Conservation (phyloP, 164 flowering plant genomes). For the Vitis vinifera region ASM3070453v1 NC_081816.1:5769001-5769500, state of each 20-base stretch:
- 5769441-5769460: conserved; percentile 42
- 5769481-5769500: background rate
- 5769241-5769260: conserved; percentile 80
- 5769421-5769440: conserved; percentile 52
- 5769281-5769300: conserved; percentile 51
- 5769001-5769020: conserved; percentile 34
- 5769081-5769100: conserved; percentile 48
- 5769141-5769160: conserved; percentile 86
- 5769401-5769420: conserved; percentile 56
- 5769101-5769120: conserved; percentile 43
- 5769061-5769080: conserved; percentile 56
- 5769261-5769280: conserved; percentile 69
- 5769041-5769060: conserved; percentile 67
- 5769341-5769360: conserved; percentile 58
- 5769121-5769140: conserved; percentile 62
- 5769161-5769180: conserved; percentile 79
- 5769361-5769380: conserved; percentile 57
- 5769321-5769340: conserved; percentile 70
- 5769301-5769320: conserved; percentile 48
- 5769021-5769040: conserved; percentile 74
- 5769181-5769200: conserved; percentile 50
- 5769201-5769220: conserved; percentile 61
- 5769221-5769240: conserved; percentile 69
- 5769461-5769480: background rate
- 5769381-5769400: conserved; percentile 57